Evolutionary conservation across 176 grass and related monocot genomes (phyloP), one percentile per base, ranked within the genome.

Genomic region (Areca catechu): DNA sequence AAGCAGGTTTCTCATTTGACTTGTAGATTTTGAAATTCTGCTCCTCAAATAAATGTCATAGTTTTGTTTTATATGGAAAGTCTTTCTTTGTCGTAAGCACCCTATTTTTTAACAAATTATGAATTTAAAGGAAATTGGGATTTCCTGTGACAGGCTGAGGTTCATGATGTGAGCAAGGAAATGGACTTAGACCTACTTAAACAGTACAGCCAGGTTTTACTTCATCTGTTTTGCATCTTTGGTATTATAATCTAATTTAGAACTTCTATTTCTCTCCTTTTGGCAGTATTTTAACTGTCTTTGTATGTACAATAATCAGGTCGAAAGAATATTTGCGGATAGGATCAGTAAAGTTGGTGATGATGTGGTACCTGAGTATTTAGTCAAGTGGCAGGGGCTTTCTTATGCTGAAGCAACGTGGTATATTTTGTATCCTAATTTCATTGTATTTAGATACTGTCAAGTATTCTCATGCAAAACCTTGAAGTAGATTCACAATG

Each of bases 351-450:
- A 87, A 79, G 80, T 72, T 78, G 87, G 62, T 19, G 93, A 98
- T 76, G 87, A 92, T 77, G 59, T 92, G 72, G 69, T 91, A 57
- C 80, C 93, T 9, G 93, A 98, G 66, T 98, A 92, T 85, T 78
- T 98, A 77, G 84, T 92, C 22, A 98, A 98, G 80, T 98, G 93
- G 93, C 93, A 98, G 78, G 93, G 93, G 58, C 93, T 98, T 88
- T 83, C 93, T 67, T 98, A 92, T 76, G 93, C 93, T 71, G 93
- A 98, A 74, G 86, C 93, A 56, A 98, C 93, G 30, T 98, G 93
- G 93, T 98, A 88, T 82, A 66, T 24, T 84, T 72, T 51, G 16
- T 20, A 24, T 53, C 54, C 54, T 14, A 30, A 50, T 71, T 76
- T 74, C 7, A 20, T 73, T 15, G 17, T 43, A 43, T 12, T 43